Conservation (phyloP, 2,329 filamentous ascomycete species). For the Tolypocladium ophioglossoides region DNA sequence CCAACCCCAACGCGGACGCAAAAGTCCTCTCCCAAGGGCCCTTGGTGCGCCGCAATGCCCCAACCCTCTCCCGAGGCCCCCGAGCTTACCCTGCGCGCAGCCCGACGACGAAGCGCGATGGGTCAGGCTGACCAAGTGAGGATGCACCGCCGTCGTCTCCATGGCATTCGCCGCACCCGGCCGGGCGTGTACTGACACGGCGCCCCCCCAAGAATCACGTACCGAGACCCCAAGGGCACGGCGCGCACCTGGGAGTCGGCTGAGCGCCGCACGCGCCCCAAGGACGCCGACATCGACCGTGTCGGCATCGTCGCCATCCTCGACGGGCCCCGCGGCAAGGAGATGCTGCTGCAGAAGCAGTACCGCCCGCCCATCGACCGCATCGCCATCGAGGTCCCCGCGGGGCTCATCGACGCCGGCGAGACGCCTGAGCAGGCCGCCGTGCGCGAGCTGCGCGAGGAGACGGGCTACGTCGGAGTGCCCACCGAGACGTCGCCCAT, state of each 20-base stretch:
- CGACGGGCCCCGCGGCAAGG: slow-evolving; percentile 37
- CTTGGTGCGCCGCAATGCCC: slow-evolving; percentile 23
- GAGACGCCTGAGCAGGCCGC: slow-evolving; percentile 53
- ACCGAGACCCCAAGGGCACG: slow-evolving; percentile 50
- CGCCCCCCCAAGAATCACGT: slow-evolving; percentile 38
- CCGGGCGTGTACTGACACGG: neutral
- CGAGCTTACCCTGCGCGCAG: slow-evolving; percentile 17
- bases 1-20: slow-evolving; percentile 26
- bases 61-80: neutral
- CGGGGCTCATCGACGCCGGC: slow-evolving; percentile 51
- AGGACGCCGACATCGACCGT: slow-evolving; percentile 53
- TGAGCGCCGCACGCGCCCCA: slow-evolving; percentile 57
- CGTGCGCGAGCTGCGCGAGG: slow-evolving; percentile 53
- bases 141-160: neutral
- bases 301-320: slow-evolving; percentile 65
- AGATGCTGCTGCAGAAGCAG: slow-evolving; percentile 57
- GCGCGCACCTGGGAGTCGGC: slow-evolving; percentile 61
- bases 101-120: slow-evolving; percentile 43
- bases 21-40: slow-evolving; percentile 33
- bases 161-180: neutral
- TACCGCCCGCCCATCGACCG: slow-evolving; percentile 52
- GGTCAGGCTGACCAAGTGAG: slow-evolving; percentile 48
- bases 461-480: slow-evolving; percentile 54
- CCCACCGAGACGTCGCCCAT: slow-evolving; percentile 48
- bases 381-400: slow-evolving; percentile 53